Base-by-base conservation (phyloP, 495 filamentous ascomycete genomes). In the Venustampulla echinocandica region DNA sequence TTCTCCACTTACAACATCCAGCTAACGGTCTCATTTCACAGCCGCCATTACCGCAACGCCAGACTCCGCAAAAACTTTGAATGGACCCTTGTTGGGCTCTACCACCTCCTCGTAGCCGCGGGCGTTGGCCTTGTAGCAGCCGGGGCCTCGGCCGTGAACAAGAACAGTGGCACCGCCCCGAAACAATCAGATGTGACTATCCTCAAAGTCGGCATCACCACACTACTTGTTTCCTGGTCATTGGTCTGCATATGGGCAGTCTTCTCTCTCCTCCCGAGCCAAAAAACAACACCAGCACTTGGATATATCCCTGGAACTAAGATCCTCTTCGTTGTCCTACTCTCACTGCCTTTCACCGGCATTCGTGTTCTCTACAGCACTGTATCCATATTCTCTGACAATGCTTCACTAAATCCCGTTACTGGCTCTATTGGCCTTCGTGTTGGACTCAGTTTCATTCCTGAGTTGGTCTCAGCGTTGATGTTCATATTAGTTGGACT, bases 141-240 rank as follows among this genome's bases (percentile, higher is more conserved):
- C 19, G 57, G 64, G 7, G 53, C 58, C 9, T 52, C 65, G 30
- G 50, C 56, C 1, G 44, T 69, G 23, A 30, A 30, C 7, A 14
- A 5, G 6, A 7, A 4, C n/a, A 49, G 53, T 27, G 28, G 35
- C 1, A 46, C 48, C 3, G 42, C 51, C 1, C 38, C 54, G 9
- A 49, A 47, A 7, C n/a, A 54, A 1, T 57, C 53, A 27, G 58
- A 55, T 17, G 42, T 53, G 6, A 41, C 32, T 1, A 48, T 64
- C n/a, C 58, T 65, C 23, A 61, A 63, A 33, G 54, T 44, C 2
- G 68, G 66, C 13, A 56, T 62, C 6, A 56, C 59, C 1, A 25
- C 69, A 4, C 48, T 68, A 22, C 41, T 65, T 15, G 10, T 65
- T n/a, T 38, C 47, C 15, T 68, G 65, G 65, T 42, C 59, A 10